A percentile compares a stretch with the other conserved stretches of the same genome.
These are phyloP conservation scores for Corinectria fuckeliana DNA, from an alignment of 2,329 filamentous ascomycete species.

Conservation along the genomic window DNA sequence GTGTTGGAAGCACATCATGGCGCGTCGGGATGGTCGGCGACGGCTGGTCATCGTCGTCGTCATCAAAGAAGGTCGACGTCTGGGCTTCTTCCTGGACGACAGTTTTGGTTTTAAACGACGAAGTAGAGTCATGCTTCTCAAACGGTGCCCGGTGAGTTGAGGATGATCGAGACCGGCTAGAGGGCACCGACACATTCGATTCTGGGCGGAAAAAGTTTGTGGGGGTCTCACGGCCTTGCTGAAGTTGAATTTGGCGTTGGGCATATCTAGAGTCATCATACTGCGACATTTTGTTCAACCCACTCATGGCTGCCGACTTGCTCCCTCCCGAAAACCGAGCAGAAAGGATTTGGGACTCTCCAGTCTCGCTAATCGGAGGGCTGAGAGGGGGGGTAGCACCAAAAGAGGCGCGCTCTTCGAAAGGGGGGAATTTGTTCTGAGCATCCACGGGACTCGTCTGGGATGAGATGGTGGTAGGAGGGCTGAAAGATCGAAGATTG, in stretches of 20 bases:
- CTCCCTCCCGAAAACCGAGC: conserved; percentile 79
- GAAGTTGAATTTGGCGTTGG: conserved; percentile 81
- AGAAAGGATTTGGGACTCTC: conserved; percentile 68
- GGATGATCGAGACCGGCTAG: conserved; percentile 54
- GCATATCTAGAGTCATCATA: conserved; percentile 89
- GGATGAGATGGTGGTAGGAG: conserved; percentile 49
- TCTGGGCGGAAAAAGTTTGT: conserved; percentile 54
- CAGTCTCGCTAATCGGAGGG: conserved; percentile 71
- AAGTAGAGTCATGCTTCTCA: conserved; percentile 42
- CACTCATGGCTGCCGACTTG: conserved; percentile 75
- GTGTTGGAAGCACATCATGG: conserved; percentile 22
- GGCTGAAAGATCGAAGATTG: conserved; percentile 68
- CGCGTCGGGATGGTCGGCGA: conserved; percentile 4
- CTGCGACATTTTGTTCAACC: conserved; percentile 70
- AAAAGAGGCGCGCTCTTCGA: conserved; percentile 42
- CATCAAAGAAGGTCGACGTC: conserved; percentile 51
- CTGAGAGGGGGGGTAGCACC: conserved; percentile 50
- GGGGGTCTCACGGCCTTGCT: conserved; percentile 73
- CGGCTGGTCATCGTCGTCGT: conserved; percentile 51
- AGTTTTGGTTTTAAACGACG: conserved; percentile 38
- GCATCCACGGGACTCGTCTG: conserved; percentile 48
- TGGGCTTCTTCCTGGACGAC: conserved; percentile 43
- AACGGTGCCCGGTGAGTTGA: conserved; percentile 48
- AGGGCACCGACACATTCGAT: conserved; percentile 50
- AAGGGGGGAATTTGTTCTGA: conserved; percentile 45